A percentile compares a stretch with the other conserved stretches of the same genome.
These are phyloP conservation scores for Moesziomyces globuligerus DNA, from an alignment of 1,284 basidiomycete species.

Conservation along the genomic window DNA sequence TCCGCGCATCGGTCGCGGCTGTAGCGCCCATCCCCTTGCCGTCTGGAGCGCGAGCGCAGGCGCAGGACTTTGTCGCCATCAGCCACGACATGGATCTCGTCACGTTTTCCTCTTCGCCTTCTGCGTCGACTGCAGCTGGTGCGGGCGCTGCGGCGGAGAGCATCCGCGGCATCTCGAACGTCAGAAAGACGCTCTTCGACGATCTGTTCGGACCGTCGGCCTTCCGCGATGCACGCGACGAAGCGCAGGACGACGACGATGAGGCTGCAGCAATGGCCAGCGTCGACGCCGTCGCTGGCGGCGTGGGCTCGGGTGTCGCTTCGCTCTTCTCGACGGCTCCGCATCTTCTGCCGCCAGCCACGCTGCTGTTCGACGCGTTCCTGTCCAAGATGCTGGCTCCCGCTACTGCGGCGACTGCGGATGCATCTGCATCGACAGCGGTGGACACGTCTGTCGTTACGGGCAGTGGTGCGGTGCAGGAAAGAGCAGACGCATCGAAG, in stretches of 20 bases:
- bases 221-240: conserved; percentile 64
- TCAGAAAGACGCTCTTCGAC: conserved; percentile 79
- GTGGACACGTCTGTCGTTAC: background rate
- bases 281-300: conserved; percentile 3
- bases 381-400: conserved; percentile 75
- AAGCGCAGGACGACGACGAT: conserved; percentile 21
- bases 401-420: conserved; percentile 3
- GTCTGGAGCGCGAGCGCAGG: conserved; percentile 8
- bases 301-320: conserved; percentile 53
- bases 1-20: conserved; percentile 19
- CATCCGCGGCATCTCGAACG: conserved; percentile 75
- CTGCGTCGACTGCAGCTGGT: conserved; percentile 19
- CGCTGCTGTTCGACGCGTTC: conserved; percentile 78
- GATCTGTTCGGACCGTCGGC: conserved; percentile 81
- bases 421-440: background rate
- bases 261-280: conserved; percentile 3
- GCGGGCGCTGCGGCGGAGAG: conserved; percentile 27
- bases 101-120: conserved; percentile 39
- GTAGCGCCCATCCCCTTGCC: conserved; percentile 27
- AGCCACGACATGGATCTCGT: conserved; percentile 51
- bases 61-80: conserved; percentile 44
- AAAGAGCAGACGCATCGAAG: background rate
- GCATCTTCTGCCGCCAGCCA: conserved; percentile 82
- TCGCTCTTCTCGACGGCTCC: conserved; percentile 78
- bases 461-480: background rate